A percentile compares a stretch with the other conserved stretches of the same genome.
Conservation (phyloP, 129 eudicot species). For the sunflower (Helianthus annuus) region DNA sequence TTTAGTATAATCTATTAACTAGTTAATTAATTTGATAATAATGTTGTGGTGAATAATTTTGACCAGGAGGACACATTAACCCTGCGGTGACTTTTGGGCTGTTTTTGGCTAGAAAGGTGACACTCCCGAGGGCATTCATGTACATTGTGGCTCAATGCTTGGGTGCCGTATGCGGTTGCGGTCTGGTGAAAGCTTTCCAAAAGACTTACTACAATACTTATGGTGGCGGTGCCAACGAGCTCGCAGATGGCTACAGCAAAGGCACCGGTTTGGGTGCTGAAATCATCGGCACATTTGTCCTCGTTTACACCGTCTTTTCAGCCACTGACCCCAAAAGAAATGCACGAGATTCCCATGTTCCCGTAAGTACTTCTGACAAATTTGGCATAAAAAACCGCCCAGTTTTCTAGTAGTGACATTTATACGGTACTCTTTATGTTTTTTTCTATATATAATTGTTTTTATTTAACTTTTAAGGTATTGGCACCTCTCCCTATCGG, state of each 20-base stretch:
- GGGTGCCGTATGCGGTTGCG: constrained; percentile 69
- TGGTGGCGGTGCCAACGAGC: constrained; percentile 69
- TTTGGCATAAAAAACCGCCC: no score
- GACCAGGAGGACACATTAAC: constrained; percentile 70
- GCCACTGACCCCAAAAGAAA: constrained; percentile 76
- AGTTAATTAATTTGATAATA: no score
- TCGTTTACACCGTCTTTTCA: constrained; percentile 66
- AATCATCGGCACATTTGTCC: constrained; percentile 63
- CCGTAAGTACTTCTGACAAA: constrained; percentile 32
- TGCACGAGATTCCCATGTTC: constrained; percentile 79
- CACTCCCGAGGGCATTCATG: constrained; percentile 45
- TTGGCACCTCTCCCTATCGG: constrained; percentile 7
- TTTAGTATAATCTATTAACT: no score
- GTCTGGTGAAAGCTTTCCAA: constrained; percentile 63
- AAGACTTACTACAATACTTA: constrained; percentile 38
- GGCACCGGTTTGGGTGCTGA: constrained; percentile 70
- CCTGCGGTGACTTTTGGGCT: constrained; percentile 74
- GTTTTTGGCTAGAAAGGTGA: constrained; percentile 64
- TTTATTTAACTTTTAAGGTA: neutral
- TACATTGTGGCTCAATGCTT: constrained; percentile 65
- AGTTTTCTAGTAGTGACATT: no score
- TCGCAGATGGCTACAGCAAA: constrained; percentile 50
- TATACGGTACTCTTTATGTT: no score
- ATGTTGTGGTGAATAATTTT: no score
- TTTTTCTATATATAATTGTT: neutral